These are phyloP conservation scores for Sporopachydermia lactativora DNA, from an alignment of 805 yeast genomes.

Conservation along the genomic window DNA sequence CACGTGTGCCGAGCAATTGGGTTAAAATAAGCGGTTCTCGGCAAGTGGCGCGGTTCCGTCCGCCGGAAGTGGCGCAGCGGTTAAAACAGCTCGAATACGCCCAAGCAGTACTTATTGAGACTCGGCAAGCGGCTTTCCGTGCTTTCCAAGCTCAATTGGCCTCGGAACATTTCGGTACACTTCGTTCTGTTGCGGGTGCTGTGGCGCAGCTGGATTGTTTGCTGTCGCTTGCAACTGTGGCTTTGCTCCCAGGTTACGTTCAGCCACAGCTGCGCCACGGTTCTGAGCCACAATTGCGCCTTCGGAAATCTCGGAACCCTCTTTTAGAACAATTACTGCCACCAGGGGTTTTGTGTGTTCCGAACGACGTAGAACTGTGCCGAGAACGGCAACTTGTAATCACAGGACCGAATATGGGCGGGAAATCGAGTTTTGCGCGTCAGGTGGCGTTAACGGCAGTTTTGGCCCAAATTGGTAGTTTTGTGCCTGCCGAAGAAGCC, in stretches of 20 bases:
- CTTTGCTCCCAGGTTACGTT: conserved; percentile 30
- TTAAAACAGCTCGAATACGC: conserved; percentile 44
- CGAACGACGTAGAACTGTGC: conserved; percentile 47
- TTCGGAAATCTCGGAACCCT: conserved; percentile 52
- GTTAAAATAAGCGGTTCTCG: conserved; percentile 57
- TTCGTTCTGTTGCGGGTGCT: conserved; percentile 30
- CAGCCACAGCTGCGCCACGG: conserved; percentile 35
- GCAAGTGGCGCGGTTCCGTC: conserved; percentile 54
- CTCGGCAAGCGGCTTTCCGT: conserved; percentile 33
- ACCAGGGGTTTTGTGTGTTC: conserved; percentile 32
- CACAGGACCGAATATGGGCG: conserved; percentile 87
- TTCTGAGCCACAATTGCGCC: conserved; percentile 29
- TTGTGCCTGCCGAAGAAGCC: conserved; percentile 52
- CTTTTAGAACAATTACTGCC: conserved; percentile 38
- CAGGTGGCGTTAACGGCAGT: conserved; percentile 58
- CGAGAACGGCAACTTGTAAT: conserved; percentile 43
- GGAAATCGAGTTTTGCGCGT: conserved; percentile 64
- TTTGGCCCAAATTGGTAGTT: conserved; percentile 69
- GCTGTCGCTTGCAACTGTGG: conserved; percentile 48
- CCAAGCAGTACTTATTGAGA: conserved; percentile 34
- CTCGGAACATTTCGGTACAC: conserved; percentile 20
- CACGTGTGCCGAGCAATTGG: conserved; percentile 62
- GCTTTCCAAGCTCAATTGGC: conserved; percentile 26
- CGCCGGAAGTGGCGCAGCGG: conserved; percentile 41
- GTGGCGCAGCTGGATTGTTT: conserved; percentile 54